A percentile compares a stretch with the other conserved stretches of the same genome.
These are phyloP conservation scores for Boletus rubescentipes DNA, from an alignment of 768 basidiomycete species.

Conservation along the genomic window DNA sequence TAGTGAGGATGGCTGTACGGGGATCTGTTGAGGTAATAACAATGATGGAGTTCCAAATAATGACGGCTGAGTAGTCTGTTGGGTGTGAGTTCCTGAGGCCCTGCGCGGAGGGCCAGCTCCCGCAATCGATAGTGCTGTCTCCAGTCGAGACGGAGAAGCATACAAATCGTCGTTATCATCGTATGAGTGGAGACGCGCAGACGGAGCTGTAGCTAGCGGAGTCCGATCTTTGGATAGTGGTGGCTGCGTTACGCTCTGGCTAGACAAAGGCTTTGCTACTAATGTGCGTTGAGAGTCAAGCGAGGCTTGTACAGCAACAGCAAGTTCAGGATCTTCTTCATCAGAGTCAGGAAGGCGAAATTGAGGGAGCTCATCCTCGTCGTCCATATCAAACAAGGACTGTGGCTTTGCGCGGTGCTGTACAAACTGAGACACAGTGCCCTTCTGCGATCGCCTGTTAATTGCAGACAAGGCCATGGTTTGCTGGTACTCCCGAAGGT, in stretches of 20 bases:
- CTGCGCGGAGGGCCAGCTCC: constrained; percentile 46
- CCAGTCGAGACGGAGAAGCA: constrained; percentile 55
- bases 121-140: constrained; percentile 66
- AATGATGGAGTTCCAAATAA: constrained; percentile 41
- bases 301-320: constrained; percentile 63
- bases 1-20: not conserved
- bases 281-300: constrained; percentile 35
- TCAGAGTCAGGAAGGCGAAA: constrained; percentile 28
- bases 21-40: constrained; percentile 19
- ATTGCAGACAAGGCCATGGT: constrained; percentile 63
- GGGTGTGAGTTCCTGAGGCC: constrained; percentile 9
- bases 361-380: constrained; percentile 41
- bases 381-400: constrained; percentile 55
- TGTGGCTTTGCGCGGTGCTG: constrained; percentile 37
- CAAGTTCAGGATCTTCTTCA: constrained; percentile 56
- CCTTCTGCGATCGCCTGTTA: constrained; percentile 45
- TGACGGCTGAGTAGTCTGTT: constrained; percentile 19
- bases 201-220: not conserved
- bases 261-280: constrained; percentile 2
- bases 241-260: constrained; percentile 1
- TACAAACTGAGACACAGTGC: constrained; percentile 21
- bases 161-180: constrained; percentile 48
- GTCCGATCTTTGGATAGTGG: constrained; percentile 3
- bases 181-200: constrained; percentile 2
- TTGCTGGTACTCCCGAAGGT: constrained; percentile 61